Percentiles rank a stretch among this genome's conserved stretches.
These are phyloP conservation scores for Geotrichum bryndzae DNA, from an alignment of 1,139 yeast genomes.

Conservation along the genomic window DNA sequence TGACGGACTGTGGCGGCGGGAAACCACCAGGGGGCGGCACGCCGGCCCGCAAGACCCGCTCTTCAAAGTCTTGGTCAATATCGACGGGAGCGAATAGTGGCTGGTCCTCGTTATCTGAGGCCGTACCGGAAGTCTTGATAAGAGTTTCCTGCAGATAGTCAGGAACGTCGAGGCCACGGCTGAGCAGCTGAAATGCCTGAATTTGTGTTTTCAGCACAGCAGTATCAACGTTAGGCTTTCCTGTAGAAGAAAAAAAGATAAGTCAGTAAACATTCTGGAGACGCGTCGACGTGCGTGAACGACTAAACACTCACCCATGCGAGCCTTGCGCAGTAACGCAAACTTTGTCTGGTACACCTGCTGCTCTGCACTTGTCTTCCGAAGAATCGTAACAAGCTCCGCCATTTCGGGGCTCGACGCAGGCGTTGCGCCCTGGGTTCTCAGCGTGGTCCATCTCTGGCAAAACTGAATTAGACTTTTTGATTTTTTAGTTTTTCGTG, in stretches of 20 bases:
- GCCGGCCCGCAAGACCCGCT: slow-evolving; percentile 33
- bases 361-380: slow-evolving; percentile 33
- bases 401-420: slow-evolving; percentile 34
- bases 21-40: slow-evolving; percentile 23
- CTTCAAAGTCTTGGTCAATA: slow-evolving; percentile 28
- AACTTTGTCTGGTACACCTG: slow-evolving; percentile 36
- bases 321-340: slow-evolving; percentile 25
- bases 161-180: slow-evolving; percentile 76
- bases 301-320: slow-evolving; percentile 9
- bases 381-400: slow-evolving; percentile 33
- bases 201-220: slow-evolving; percentile 54
- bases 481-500: not conserved
- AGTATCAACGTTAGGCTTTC: slow-evolving; percentile 7
- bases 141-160: slow-evolving; percentile 34
- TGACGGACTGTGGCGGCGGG: slow-evolving; percentile 19
- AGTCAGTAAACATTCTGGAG: not conserved
- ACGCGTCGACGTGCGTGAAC: not conserved
- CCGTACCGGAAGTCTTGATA: slow-evolving; percentile 31
- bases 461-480: not conserved
- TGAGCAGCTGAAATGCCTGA: slow-evolving; percentile 64
- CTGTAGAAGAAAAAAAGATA: not conserved
- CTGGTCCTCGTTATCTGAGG: not conserved
- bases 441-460: slow-evolving; percentile 39
- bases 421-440: slow-evolving; percentile 33
- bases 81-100: slow-evolving; percentile 7